phyloP scores from a whole-genome alignment of 2,329 filamentous ascomycete genomes.

The Beauveria caledonica region DNA sequence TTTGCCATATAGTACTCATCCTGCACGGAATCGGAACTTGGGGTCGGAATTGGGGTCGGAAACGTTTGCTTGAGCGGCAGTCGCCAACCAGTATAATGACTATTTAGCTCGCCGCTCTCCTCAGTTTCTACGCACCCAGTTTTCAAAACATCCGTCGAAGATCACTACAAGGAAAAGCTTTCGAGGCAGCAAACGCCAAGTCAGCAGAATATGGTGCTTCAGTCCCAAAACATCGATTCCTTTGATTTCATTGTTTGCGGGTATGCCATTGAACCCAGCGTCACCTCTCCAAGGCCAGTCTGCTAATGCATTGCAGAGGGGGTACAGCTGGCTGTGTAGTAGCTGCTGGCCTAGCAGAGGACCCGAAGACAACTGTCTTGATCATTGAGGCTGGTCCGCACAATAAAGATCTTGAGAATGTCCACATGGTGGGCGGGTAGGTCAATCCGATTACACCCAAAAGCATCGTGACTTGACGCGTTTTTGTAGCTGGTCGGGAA shows the following conservation, averaged over 20 bases:
- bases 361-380: slow-evolving; percentile 21
- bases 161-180: too few relatives aligned
- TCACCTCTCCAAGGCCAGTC: not conserved
- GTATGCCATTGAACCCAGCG: slow-evolving; percentile 16
- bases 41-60: not conserved
- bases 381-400: slow-evolving; percentile 31
- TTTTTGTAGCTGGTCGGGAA: slow-evolving; percentile 30
- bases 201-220: not conserved
- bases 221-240: not conserved
- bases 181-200: too few relatives aligned
- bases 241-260: slow-evolving; percentile 29
- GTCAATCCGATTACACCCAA: slow-evolving; percentile 8
- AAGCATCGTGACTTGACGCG: not conserved
- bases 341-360: slow-evolving; percentile 29
- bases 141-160: too few relatives aligned
- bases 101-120: not conserved
- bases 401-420: slow-evolving; percentile 37
- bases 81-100: not conserved
- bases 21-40: not conserved
- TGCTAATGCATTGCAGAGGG: slow-evolving; percentile 17
- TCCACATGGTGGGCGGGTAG: slow-evolving; percentile 42
- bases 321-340: slow-evolving; percentile 31
- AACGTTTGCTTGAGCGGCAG: not conserved
- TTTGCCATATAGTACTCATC: not conserved
- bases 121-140: not conserved